Conservation (phyloP, 2,329 filamentous ascomycete species). For the Aspergillus aculeatus region DNA sequence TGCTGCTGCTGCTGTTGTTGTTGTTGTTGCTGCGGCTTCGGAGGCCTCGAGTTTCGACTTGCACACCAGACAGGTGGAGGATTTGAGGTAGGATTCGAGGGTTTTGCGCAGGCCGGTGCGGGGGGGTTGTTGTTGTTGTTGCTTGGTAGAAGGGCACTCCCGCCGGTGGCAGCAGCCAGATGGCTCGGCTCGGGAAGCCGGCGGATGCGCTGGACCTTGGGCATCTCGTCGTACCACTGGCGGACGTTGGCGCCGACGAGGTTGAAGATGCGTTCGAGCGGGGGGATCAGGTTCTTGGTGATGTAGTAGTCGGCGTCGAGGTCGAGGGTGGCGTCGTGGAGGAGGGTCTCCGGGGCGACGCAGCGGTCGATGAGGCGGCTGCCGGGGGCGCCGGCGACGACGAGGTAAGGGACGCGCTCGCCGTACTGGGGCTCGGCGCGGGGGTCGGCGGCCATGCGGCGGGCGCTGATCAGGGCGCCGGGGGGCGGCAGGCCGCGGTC, state of each 20-base stretch:
- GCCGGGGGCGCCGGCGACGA: conserved; percentile 82
- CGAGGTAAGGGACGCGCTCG: conserved; percentile 91
- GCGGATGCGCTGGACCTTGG: conserved; percentile 76
- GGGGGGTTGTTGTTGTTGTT: neutral
- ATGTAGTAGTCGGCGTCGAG: conserved; percentile 98
- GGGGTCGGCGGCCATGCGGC: conserved; percentile 81
- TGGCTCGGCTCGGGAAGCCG: conserved; percentile 51
- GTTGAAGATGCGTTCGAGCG: conserved; percentile 93
- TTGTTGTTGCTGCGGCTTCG: conserved; percentile 20
- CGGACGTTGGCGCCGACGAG: conserved; percentile 89
- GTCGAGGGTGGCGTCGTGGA: conserved; percentile 72
- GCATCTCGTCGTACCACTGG: conserved; percentile 95
- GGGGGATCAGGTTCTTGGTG: conserved; percentile 89
- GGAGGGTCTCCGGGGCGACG: conserved; percentile 78
- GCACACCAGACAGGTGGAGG: conserved; percentile 77
- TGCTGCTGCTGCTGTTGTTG: conserved; percentile 1
- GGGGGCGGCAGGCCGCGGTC: conserved; percentile 77
- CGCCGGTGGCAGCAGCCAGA: conserved; percentile 28
- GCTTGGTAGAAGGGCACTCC: conserved; percentile 29
- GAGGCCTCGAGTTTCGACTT: conserved; percentile 54
- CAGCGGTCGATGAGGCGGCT: conserved; percentile 85
- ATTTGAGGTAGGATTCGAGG: conserved; percentile 90
- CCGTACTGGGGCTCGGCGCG: conserved; percentile 90
- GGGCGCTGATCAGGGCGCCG: conserved; percentile 83
- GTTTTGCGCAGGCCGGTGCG: conserved; percentile 55